Evolutionary conservation across 345 rosid species (phyloP).

Genomic region (Eucalyptus grandis): DNA sequence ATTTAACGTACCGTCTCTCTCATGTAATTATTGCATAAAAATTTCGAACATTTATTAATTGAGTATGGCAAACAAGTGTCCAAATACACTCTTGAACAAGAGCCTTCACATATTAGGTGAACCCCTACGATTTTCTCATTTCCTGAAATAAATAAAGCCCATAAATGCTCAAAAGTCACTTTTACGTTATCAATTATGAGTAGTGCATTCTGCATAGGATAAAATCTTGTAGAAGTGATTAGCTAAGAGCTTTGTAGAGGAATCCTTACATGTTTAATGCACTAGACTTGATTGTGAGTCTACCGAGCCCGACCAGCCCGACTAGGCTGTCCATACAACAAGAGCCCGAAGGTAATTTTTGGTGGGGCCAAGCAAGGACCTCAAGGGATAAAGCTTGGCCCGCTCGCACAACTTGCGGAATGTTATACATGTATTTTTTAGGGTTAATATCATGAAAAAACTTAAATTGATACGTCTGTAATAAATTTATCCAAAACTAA

Average conservation of each 20-base stretch:
- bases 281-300: neutral
- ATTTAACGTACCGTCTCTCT: neutral
- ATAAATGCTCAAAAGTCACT: neutral
- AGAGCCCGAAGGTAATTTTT: too few relatives aligned
- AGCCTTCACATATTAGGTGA: neutral
- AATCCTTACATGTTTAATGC: neutral
- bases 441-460: too few relatives aligned
- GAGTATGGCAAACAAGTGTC: neutral
- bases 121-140: neutral
- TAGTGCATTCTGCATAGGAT: neutral
- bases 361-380: neutral
- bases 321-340: neutral
- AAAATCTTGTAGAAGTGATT: neutral
- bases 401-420: accelerated
- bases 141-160: neutral
- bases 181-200: neutral
- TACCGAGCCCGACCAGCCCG: neutral
- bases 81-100: neutral
- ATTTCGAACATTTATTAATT: neutral
- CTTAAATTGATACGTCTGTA: accelerated
- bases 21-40: neutral
- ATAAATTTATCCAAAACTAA: accelerated
- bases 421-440: neutral
- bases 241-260: neutral
- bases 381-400: neutral